These are phyloP conservation scores for Rosa lucieae DNA, from an alignment of 306 rosid genomes.

Conservation along the genomic window DNA sequence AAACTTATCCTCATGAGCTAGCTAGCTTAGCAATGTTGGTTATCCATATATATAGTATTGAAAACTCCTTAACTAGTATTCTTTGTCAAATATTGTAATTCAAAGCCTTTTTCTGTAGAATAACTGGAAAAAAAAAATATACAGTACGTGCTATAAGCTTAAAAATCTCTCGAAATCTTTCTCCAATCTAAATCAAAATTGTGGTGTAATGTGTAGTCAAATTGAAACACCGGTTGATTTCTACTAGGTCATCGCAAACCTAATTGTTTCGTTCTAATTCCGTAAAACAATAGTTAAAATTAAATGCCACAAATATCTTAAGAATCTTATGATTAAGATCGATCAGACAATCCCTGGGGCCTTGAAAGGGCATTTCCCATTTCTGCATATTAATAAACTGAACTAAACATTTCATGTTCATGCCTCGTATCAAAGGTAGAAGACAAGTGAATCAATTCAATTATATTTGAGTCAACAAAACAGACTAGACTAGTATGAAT, in stretches of 20 bases:
- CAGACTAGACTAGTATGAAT: not conserved
- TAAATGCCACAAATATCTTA: not conserved
- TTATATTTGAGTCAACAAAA: constrained; percentile 9
- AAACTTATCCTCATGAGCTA: too few relatives aligned
- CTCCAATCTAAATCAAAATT: too few relatives aligned
- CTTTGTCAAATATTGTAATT: too few relatives aligned
- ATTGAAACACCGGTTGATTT: not conserved
- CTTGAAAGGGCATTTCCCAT: not conserved
- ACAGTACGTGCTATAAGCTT: too few relatives aligned
- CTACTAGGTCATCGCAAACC: not conserved
- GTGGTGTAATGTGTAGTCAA: not conserved
- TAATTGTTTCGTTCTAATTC: not conserved
- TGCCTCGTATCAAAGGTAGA: not conserved
- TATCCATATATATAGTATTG: too few relatives aligned
- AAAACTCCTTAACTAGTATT: too few relatives aligned
- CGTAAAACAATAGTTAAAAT: not conserved
- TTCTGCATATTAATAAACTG: not conserved
- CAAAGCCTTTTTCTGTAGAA: too few relatives aligned
- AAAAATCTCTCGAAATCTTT: too few relatives aligned
- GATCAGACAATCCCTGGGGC: not conserved
- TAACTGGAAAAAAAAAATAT: too few relatives aligned
- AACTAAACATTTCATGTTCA: not conserved
- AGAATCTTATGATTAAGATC: not conserved
- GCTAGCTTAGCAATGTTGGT: too few relatives aligned
- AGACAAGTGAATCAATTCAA: not conserved